These are phyloP conservation scores for Vanderwaltozyma polyspora DNA, from an alignment of 805 yeast species.

Conservation along the genomic window DNA sequence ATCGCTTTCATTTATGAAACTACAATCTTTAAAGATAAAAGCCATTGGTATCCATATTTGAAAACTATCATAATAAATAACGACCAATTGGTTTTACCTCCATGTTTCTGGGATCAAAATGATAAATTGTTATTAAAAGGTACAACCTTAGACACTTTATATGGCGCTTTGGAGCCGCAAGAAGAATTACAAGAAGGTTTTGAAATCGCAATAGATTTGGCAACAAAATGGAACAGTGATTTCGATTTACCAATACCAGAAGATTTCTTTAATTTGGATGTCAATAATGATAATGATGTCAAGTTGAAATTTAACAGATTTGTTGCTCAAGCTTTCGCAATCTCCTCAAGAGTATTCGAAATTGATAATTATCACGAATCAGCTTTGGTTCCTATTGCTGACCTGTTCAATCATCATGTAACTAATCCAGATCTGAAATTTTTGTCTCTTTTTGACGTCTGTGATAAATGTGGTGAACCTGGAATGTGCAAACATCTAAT, in stretches of 20 bases:
- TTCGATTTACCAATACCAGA: constrained; percentile 22
- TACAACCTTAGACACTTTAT: constrained; percentile 51
- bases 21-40: constrained; percentile 35
- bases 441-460: constrained; percentile 43
- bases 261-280: constrained; percentile 19
- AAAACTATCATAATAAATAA: constrained; percentile 35
- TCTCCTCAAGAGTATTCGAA: constrained; percentile 71
- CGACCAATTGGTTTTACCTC: constrained; percentile 36
- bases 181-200: constrained; percentile 32
- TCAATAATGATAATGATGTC: constrained; percentile 14
- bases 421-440: constrained; percentile 57
- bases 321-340: constrained; percentile 45
- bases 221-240: constrained; percentile 25
- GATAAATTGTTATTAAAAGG: constrained; percentile 41
- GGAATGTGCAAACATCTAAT: constrained; percentile 32
- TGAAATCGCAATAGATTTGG: constrained; percentile 28
- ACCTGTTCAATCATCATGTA: constrained; percentile 65
- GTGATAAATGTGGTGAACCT: constrained; percentile 38
- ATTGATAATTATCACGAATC: constrained; percentile 66
- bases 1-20: constrained; percentile 65
- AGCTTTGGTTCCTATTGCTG: constrained; percentile 85
- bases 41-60: constrained; percentile 77
- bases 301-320: constrained; percentile 33
- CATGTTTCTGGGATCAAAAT: constrained; percentile 51
- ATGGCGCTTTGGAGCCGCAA: constrained; percentile 26